These are phyloP conservation scores for Bacidia gigantensis DNA, from an alignment of 495 filamentous ascomycete species.

Conservation along the genomic window DNA sequence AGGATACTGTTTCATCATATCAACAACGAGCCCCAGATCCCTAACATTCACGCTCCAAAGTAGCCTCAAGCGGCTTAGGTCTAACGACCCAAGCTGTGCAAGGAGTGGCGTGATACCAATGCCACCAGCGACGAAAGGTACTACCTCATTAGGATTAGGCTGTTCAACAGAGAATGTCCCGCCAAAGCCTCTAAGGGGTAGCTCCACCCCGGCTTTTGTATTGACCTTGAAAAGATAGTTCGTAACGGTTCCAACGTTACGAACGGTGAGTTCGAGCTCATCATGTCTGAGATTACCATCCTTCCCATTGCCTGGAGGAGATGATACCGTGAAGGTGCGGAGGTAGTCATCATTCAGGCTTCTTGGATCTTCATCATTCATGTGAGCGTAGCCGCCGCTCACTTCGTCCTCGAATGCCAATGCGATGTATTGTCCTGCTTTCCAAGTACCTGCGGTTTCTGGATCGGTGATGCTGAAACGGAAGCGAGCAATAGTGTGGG, in stretches of 20 bases:
- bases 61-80: slow-evolving; percentile 35
- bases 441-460: slow-evolving; percentile 35
- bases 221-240: slow-evolving; percentile 46
- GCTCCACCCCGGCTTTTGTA: slow-evolving; percentile 38
- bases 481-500: slow-evolving; percentile 48
- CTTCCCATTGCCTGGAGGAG: slow-evolving; percentile 23
- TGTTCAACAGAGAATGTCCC: slow-evolving; percentile 47
- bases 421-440: slow-evolving; percentile 60
- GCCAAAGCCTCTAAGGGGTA: slow-evolving; percentile 58
- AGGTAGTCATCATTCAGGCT: slow-evolving; percentile 73
- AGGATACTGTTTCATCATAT: slow-evolving; percentile 40
- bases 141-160: slow-evolving; percentile 4
- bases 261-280: slow-evolving; percentile 57
- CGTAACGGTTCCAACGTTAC: slow-evolving; percentile 55
- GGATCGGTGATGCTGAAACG: slow-evolving; percentile 41
- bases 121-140: slow-evolving; percentile 56
- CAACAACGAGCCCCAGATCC: slow-evolving; percentile 49
- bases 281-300: slow-evolving; percentile 19
- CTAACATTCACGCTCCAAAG: slow-evolving; percentile 50
- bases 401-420: slow-evolving; percentile 54
- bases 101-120: slow-evolving; percentile 73
- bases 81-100: slow-evolving; percentile 39
- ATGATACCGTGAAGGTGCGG: slow-evolving; percentile 67
- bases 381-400: slow-evolving; percentile 61
- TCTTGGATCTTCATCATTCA: slow-evolving; percentile 63